These are phyloP conservation scores for Lentinula novae-zelandiae DNA, from an alignment of 1,284 basidiomycete species.

Conservation along the genomic window DNA sequence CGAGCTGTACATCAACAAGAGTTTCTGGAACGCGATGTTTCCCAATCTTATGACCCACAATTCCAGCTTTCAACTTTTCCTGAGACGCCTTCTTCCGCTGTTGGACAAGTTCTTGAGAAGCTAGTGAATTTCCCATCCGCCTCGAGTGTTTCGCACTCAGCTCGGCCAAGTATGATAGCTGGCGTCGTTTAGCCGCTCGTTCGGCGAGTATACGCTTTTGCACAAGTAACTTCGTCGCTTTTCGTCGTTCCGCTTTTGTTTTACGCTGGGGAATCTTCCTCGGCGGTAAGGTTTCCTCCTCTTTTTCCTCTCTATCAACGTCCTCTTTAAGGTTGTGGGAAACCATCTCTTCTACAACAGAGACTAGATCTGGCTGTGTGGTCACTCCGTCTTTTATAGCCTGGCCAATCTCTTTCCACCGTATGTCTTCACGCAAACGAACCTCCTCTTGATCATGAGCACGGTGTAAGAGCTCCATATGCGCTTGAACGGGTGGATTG, in stretches of 20 bases:
- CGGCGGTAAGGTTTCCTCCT: conserved; percentile 22
- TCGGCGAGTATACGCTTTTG: conserved; percentile 54
- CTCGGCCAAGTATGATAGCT: conserved; percentile 51
- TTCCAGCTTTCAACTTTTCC: conserved; percentile 48
- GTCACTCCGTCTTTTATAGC: conserved; percentile 7
- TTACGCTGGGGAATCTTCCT: conserved; percentile 60
- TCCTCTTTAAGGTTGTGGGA: conserved; percentile 43
- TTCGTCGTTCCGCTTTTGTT: conserved; percentile 69
- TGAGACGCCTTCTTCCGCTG: conserved; percentile 31
- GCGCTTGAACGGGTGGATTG: conserved; percentile 80
- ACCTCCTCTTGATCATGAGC: conserved; percentile 61
- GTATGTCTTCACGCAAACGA: conserved; percentile 50
- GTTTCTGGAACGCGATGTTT: conserved; percentile 73
- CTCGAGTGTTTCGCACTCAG: not conserved
- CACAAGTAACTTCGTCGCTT: conserved; percentile 52
- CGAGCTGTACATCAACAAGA: conserved; percentile 82
- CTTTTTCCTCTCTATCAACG: conserved; percentile 33
- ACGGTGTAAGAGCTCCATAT: conserved; percentile 69
- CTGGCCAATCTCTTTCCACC: conserved; percentile 36
- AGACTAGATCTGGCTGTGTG: conserved; percentile 27
- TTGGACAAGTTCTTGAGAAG: conserved; percentile 36
- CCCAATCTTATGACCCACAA: conserved; percentile 70
- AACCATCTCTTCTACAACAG: conserved; percentile 43
- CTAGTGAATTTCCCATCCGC: not conserved
- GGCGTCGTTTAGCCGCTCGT: conserved; percentile 51